Evolutionary conservation across 1,284 basidiomycete genomes (phyloP), one percentile per base, ranked within the genome.

Genomic region (Coniferiporia sulphurascens): DNA sequence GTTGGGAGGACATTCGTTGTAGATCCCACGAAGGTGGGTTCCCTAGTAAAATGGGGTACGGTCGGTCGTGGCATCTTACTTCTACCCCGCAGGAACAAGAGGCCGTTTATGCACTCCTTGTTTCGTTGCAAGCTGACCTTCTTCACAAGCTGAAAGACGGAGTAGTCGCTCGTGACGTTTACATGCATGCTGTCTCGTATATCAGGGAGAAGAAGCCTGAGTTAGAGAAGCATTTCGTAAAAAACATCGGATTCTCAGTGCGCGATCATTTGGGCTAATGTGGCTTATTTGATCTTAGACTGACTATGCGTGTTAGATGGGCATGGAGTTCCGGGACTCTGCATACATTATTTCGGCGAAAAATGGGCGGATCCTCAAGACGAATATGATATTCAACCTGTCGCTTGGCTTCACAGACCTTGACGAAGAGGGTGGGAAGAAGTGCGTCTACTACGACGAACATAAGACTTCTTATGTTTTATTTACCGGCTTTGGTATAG

Each of bases 1-100:
- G 83, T 98, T 63, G 93, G 91, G 9, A 82, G 96, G 48, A 98
- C 93, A 2, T 95, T 96, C 72, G 91, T 98, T 67, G 94, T 98
- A 51, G 94, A 96, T 71, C 95, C 96, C 1, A 88, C 87, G 65
- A 88, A 90, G 69, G 92, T 91, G 58, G 67, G 81, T 70, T 27
- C 13, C 52, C 5, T 46, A 41, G 4, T 27, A 56, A 51, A 27
- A 9, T n/a, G n/a, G n/a, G n/a, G n/a, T 51, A 52, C 9, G 49
- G 36, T 27, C 46, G 21, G 35, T 60, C 6, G 46, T 50, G 43
- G 10, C 34, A 48, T 63, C 52, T 62, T 57, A 52, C 58, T 52
- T 51, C 8, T 35, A 44, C 41, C 41, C 27, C 61, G 58, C 69
- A 95, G 92, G 86, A 90, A 63, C 95, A 97, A 87, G 92, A 96